These are phyloP conservation scores for Apiospora phragmitis DNA, from an alignment of 2,329 filamentous ascomycete species.

Conservation along the genomic window DNA sequence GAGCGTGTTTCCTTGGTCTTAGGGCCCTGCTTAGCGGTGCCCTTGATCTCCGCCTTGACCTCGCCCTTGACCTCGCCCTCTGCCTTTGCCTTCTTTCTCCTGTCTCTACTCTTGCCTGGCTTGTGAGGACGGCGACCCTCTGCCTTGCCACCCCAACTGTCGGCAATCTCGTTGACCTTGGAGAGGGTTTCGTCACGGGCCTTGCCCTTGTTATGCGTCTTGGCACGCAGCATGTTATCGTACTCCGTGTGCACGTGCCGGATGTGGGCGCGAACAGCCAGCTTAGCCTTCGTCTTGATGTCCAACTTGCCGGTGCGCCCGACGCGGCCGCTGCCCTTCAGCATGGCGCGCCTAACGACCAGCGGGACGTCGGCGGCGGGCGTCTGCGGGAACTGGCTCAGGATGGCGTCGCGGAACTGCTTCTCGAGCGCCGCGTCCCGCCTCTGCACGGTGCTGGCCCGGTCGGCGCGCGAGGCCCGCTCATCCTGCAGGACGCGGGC, in stretches of 20 bases:
- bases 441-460: conserved; percentile 32
- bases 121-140: not conserved
- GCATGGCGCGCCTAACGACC: conserved; percentile 42
- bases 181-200: conserved; percentile 10
- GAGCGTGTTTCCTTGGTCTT: not conserved
- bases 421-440: conserved; percentile 36
- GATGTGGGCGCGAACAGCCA: conserved; percentile 51
- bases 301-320: conserved; percentile 43
- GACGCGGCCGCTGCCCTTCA: conserved; percentile 48
- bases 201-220: not conserved
- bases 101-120: not conserved
- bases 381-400: conserved; percentile 39
- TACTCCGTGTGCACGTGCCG: conserved; percentile 50
- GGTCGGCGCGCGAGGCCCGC: conserved; percentile 28
- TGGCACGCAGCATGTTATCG: conserved; percentile 35
- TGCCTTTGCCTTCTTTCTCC: not conserved
- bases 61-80: not conserved
- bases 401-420: conserved; percentile 36
- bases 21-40: not conserved
- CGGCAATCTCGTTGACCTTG: conserved; percentile 13
- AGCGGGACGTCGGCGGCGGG: conserved; percentile 34
- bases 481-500: conserved; percentile 24
- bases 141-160: conserved; percentile 19
- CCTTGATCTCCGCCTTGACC: too few species aligned
- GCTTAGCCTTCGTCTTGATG: conserved; percentile 38